Evolutionary conservation across 371 early-diverging fungal genomes (phyloP), one percentile per base, ranked within the genome.

Genomic region (Rhizopus microsporus): DNA sequence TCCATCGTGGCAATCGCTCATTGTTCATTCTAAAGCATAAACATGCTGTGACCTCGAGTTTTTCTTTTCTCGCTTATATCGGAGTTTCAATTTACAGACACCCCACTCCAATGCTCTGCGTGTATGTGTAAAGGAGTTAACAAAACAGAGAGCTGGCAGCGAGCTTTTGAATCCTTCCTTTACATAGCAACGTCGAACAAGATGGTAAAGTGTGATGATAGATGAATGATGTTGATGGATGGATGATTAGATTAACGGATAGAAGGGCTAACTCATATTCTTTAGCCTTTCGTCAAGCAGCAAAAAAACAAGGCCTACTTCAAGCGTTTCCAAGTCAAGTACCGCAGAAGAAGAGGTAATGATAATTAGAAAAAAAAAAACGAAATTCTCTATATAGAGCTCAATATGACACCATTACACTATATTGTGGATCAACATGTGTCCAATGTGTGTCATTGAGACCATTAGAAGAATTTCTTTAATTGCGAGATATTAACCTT

Each of bases 271-370:
- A 46, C 37, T 37, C 7, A 17, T 34, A 30, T 54, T 10, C 7
- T 35, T 46, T 55, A 58, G 59, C 59, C 59, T 51, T 58, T 58
- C 59, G 52, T 58, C 52, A 96, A 96, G 85, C 77, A 82, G 62
- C 88, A 89, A 72, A 94, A 95, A 88, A 94, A 91, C 88, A 94
- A 94, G 88, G 93, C 94, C 68, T 96, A 95, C 90, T 96, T 89
- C 89, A 93, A 93, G 89, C 93, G 97, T 73, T 96, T 78, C 89
- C 95, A 96, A 87, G 90, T 91, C 84, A 96, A 96, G 88, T 93
- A 91, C 88, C 85, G 97, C 62, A 83, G 97, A 77, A 81, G 96
- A 71, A 80, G 96, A 70, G 95, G 95, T 94, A 82, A 77, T 81
- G 10, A 9, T 31, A 50, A 32, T 13, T 8, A 10, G 32, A 31